These are phyloP conservation scores for Imleria badia DNA, from an alignment of 768 basidiomycete genomes.

Conservation along the genomic window DNA sequence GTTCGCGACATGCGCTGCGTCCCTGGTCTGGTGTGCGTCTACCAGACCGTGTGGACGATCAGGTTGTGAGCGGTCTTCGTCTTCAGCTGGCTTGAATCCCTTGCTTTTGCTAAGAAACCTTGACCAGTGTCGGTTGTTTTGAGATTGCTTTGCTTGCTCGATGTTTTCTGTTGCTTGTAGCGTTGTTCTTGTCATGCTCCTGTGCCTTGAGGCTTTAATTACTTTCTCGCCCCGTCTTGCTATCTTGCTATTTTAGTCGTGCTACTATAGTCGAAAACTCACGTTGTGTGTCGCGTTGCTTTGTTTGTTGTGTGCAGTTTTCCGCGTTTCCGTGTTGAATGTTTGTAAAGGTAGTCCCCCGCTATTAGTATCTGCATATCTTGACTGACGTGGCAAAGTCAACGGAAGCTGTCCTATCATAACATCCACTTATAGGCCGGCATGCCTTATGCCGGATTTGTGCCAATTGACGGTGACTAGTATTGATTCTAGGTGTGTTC, in stretches of 20 bases:
- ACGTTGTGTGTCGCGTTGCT: neutral
- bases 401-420: too few relatives aligned
- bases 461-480: too few relatives aligned
- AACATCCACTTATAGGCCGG: too few relatives aligned
- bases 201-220: too few relatives aligned
- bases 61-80: conserved; percentile 22
- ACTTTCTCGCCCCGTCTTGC: neutral
- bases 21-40: conserved; percentile 47
- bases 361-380: too few relatives aligned
- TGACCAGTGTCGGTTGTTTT: neutral
- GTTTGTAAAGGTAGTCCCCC: too few relatives aligned
- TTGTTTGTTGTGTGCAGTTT: neutral
- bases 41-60: conserved; percentile 50
- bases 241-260: neutral
- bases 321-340: too few relatives aligned
- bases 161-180: neutral
- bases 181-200: neutral
- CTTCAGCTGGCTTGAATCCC: neutral
- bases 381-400: too few relatives aligned
- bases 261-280: neutral
- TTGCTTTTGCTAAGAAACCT: neutral
- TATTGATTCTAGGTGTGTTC: too few relatives aligned
- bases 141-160: neutral
- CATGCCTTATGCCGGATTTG: too few relatives aligned
- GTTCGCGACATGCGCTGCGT: conserved; percentile 46